A percentile compares a stretch with the other conserved stretches of the same genome.
These are phyloP conservation scores for Santalum album DNA, from an alignment of 164 flowering plant species.

Conservation along the genomic window DNA sequence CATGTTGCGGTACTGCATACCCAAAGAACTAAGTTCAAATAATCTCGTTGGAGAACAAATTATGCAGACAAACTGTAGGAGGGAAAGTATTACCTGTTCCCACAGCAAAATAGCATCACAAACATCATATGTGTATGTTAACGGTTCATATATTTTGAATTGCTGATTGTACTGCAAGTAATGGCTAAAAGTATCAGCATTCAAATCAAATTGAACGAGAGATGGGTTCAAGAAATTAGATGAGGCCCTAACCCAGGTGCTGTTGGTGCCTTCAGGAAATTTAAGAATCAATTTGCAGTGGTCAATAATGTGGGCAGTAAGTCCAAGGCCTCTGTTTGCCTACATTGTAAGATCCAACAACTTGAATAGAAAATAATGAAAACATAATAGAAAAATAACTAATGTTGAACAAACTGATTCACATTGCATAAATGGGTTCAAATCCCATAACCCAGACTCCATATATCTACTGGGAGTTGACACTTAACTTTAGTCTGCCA, in stretches of 20 bases:
- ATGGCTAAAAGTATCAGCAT: neutral
- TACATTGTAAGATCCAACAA: conserved; percentile 17
- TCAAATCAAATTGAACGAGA: neutral
- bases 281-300: conserved; percentile 86
- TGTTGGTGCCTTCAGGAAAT: conserved; percentile 89
- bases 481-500: too few relatives aligned
- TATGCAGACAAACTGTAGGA: neutral
- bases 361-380: neutral
- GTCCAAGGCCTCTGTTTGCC: conserved; percentile 96
- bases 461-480: neutral
- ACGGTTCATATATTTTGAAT: conserved; percentile 70
- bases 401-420: too few relatives aligned
- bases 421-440: too few relatives aligned
- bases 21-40: conserved; percentile 14
- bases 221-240: neutral
- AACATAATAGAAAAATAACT: neutral
- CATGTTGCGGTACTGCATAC: conserved; percentile 94
- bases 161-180: conserved; percentile 68
- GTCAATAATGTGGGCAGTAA: conserved; percentile 75
- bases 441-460: neutral
- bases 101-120: conserved; percentile 87
- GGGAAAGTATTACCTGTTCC: conserved; percentile 68
- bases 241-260: conserved; percentile 76
- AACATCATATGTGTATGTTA: conserved; percentile 82
- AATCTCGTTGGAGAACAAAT: conserved; percentile 1